Base-by-base conservation (phyloP, 2,329 filamentous ascomycete genomes). In the Penicillium capsulatum region DNA sequence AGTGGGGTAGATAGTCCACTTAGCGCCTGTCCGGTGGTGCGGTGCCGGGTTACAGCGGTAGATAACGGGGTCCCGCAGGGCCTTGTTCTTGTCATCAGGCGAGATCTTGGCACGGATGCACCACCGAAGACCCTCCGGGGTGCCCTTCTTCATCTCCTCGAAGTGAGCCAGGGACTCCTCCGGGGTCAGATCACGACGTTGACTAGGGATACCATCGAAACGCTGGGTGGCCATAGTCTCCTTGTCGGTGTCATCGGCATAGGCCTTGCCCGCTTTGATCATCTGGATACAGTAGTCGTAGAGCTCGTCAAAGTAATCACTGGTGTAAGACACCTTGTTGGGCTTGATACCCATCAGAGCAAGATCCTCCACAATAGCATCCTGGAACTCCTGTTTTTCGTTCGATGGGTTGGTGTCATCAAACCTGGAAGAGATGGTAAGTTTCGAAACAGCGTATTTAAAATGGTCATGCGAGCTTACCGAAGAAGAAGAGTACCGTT, bases 331-430 rank as follows among this genome's bases (percentile, higher is more conserved):
- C 43, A 90, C 76, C 50, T 78, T 77, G 66, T 96, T 91, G 15
- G 90, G 86, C 68, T 85, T 86, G 66, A 98, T 86, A 19, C 90
- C 91, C 76, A 98, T 88, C 37, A 97, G 76, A 34, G 82, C 81
- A 35, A 96, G 77, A 66, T 98, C 92, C 70, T 95, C 84, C 27
- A 95, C 74, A 47, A 98, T 98, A 4, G 89, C 79, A 67, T 97
- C 89, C 64, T 97, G 84, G 64, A 84, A 98, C 70, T 97, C 92
- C 64, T 91, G 82, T 73, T 94, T 96, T 75, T 98, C 92, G 66
- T 97, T 97, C 44, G 85, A 83, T 6, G 92, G 92, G 69, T 98
- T 98, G 40, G 92, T 98, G 61, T 98, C 92, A 63, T 98, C 92
- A 60, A 98, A 92, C 44, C 22, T 24, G 22, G 7, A 24, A 24